Base-by-base conservation (phyloP, 768 basidiomycete species). In the Pluteus cervinus region DNA sequence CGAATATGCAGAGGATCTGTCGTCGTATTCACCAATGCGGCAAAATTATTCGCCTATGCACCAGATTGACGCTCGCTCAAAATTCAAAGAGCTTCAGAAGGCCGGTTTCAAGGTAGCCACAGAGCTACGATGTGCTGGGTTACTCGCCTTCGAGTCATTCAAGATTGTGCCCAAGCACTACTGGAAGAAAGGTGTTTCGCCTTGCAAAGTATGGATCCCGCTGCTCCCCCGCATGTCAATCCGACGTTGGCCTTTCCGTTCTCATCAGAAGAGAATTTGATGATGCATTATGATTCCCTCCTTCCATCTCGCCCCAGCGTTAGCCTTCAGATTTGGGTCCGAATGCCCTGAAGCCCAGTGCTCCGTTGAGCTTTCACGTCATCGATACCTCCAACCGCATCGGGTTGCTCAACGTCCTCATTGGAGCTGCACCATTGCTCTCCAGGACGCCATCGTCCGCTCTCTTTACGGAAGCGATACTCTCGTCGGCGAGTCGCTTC, bases 321-420 rank as follows among this genome's bases (percentile, higher is more conserved):
- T 57, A 33, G 53, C 52, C 33, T 45, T 40, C 18, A 47, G 53
- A 22, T 41, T 47, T n/a, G 42, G 36, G 9, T n/a, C n/a, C n/a
- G n/a, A n/a, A n/a, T n/a, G n/a, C n/a, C n/a, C n/a, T n/a, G n/a
- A n/a, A n/a, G n/a, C n/a, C n/a, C n/a, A n/a, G 7, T 20, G 60
- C 66, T 1, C 70, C 71, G 1, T 23, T 52, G 6, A 33, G 38
- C 2, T 76, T 74, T 45, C 55, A 66, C 40, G 57, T 69, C 38
- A 67, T 76, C 24, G 71, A 76, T 22, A 68, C 73, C 0, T 74
- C 72, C 14, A 74, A 75, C 40, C 69, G 69, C 44, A 20, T 68
- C n/a, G 73, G 71, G 0, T 49, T 72, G 8, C 41, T 75, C 14
- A 76, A 75, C 37, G 37, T 73, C 28, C 48, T 76, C 4, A 35